phyloP scores from a whole-genome alignment of 2,329 filamentous ascomycete genomes.

The Calonectria honghensis region DNA sequence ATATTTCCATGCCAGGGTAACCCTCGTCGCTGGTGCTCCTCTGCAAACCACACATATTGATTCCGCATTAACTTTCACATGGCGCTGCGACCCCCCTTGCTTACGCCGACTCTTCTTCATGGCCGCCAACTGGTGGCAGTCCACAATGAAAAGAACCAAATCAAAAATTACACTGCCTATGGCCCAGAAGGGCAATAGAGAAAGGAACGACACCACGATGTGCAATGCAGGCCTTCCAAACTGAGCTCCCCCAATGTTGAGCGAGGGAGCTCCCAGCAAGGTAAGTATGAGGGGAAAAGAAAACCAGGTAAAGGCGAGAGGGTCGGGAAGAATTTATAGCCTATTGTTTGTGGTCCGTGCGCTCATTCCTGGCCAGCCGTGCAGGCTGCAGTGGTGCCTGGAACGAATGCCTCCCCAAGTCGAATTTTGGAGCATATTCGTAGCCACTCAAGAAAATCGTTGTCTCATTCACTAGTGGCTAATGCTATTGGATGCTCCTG shows the following conservation, averaged over 20 bases:
- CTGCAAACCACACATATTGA: background rate
- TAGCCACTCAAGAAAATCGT: background rate
- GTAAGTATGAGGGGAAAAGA: constrained; percentile 69
- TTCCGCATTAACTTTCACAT: background rate
- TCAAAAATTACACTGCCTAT: constrained; percentile 71
- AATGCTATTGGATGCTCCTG: background rate
- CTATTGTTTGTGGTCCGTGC: constrained; percentile 36
- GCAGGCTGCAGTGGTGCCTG: background rate
- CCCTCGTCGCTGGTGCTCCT: background rate
- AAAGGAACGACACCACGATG: constrained; percentile 68
- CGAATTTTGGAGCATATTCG: background rate
- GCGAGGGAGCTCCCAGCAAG: constrained; percentile 65
- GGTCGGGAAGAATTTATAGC: constrained; percentile 38
- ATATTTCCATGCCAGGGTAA: background rate
- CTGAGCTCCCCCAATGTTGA: constrained; percentile 66
- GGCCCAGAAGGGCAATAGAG: constrained; percentile 72
- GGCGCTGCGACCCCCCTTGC: background rate
- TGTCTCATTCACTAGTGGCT: background rate
- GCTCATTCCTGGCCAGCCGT: constrained; percentile 10
- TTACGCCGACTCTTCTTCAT: constrained; percentile 62
- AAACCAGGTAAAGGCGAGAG: background rate
- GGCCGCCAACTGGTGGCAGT: constrained; percentile 59
- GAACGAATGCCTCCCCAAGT: background rate
- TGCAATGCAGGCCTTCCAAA: constrained; percentile 71
- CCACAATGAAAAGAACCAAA: constrained; percentile 68